Conservation (phyloP, 345 rosid genomes). For the Lepidium aucheri region DNA sequence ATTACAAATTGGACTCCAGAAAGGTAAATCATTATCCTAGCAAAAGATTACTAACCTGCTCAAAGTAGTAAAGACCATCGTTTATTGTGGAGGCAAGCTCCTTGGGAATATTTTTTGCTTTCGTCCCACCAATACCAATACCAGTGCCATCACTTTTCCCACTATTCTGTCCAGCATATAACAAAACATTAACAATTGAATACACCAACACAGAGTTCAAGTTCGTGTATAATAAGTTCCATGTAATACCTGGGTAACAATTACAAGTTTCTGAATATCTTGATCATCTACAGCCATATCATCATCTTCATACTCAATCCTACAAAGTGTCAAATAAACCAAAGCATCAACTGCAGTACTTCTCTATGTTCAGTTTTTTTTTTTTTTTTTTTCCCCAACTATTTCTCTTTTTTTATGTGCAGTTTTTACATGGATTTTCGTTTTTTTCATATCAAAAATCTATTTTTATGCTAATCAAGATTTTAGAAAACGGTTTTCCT, state of each 20-base stretch:
- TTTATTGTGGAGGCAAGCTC: constrained; percentile 84
- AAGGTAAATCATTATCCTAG: neutral
- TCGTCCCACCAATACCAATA: constrained; percentile 28
- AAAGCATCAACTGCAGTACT: neutral
- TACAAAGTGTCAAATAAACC: constrained; percentile 20
- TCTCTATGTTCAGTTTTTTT: too few species aligned
- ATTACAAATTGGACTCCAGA: constrained; percentile 2
- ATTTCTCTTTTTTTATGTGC: too few species aligned
- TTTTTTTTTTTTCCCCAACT: too few species aligned
- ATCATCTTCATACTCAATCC: constrained; percentile 84
- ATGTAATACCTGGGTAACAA: constrained; percentile 77
- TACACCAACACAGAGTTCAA: neutral
- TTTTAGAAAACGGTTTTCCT: too few species aligned
- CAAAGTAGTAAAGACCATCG: constrained; percentile 89
- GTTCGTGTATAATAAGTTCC: neutral
- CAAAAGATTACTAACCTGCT: constrained; percentile 49
- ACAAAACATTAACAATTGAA: constrained; percentile 10
- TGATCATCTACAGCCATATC: constrained; percentile 61
- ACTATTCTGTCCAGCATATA: constrained; percentile 59
- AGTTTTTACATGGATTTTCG: neutral
- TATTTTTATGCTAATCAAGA: too few species aligned
- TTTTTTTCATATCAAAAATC: too few species aligned
- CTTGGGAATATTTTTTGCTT: constrained; percentile 47
- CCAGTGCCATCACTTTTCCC: constrained; percentile 41
- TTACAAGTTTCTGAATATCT: constrained; percentile 90